Conservation (phyloP, 257 asterid genomes). For the Schizonepeta tenuifolia region DNA sequence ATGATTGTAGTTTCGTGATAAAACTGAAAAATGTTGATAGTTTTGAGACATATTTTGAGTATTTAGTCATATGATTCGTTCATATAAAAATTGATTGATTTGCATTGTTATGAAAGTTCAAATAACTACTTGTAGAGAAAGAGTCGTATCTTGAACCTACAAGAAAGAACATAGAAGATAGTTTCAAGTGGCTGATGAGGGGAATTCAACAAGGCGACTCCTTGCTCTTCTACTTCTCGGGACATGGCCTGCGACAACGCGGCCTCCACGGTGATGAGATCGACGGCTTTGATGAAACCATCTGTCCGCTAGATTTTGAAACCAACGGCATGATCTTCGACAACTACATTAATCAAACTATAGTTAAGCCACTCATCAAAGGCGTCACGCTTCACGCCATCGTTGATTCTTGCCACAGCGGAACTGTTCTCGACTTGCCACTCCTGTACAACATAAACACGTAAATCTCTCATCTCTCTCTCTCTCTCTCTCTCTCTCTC, state of each 20-base stretch:
- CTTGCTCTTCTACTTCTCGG: conserved; percentile 44
- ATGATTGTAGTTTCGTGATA: too few relatives aligned
- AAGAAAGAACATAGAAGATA: conserved; percentile 43
- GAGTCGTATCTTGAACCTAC: conserved; percentile 52
- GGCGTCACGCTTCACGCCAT: conserved; percentile 74
- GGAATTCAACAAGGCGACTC: conserved; percentile 44
- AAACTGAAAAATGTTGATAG: too few relatives aligned
- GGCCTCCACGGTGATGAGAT: conserved; percentile 37
- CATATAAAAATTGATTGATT: too few relatives aligned
- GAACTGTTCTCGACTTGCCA: conserved; percentile 76
- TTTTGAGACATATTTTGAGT: too few relatives aligned
- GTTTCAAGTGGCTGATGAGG: conserved; percentile 43
- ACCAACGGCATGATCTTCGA: conserved; percentile 61
- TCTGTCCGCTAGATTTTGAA: conserved; percentile 66
- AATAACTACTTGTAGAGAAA: conserved; percentile 43
- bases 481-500: neutral
- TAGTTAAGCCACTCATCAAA: conserved; percentile 54
- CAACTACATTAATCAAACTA: conserved; percentile 52
- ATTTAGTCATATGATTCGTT: too few relatives aligned
- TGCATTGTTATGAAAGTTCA: too few relatives aligned
- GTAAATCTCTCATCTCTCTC: conserved; percentile 19
- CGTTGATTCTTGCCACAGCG: conserved; percentile 80
- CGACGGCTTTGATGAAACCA: conserved; percentile 46
- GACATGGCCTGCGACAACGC: conserved; percentile 40
- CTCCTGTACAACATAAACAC: conserved; percentile 40